Percentiles rank a stretch among this genome's conserved stretches.
Evolutionary conservation across 176 grass and related monocot species (phyloP).

Genomic region (Oryza brachyantha): DNA sequence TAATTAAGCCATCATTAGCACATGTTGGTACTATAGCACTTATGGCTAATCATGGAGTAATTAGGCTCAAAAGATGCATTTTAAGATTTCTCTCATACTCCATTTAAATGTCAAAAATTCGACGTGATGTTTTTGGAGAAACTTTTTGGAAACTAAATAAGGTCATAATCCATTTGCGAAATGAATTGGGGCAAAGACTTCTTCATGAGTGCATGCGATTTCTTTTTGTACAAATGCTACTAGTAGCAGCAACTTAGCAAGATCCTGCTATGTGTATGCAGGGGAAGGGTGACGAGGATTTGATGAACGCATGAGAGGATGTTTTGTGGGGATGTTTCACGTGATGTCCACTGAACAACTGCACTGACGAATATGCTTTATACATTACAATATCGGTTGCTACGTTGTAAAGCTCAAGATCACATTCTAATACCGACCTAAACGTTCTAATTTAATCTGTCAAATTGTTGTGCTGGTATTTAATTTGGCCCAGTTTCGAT

Average conservation of each 20-base stretch:
- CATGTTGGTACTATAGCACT: too few species aligned
- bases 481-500: background rate
- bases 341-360: slow-evolving; percentile 13
- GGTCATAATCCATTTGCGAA: too few species aligned
- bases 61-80: too few species aligned
- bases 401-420: slow-evolving; percentile 3
- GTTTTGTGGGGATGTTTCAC: background rate
- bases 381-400: slow-evolving; percentile 10
- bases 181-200: slow-evolving; percentile 3
- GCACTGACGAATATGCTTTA: slow-evolving; percentile 23
- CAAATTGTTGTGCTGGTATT: background rate
- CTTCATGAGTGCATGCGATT: background rate
- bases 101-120: too few species aligned
- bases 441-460: background rate
- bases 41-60: too few species aligned
- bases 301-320: background rate
- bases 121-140: too few species aligned
- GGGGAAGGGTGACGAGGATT: background rate
- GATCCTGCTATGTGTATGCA: background rate
- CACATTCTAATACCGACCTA: background rate
- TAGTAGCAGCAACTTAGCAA: background rate
- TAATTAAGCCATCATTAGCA: too few species aligned
- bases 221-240: background rate
- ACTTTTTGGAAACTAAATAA: too few species aligned
- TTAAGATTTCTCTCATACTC: too few species aligned